These are phyloP conservation scores for Penicillium sp. DNA, from an alignment of 2,329 filamentous ascomycete genomes.

Conservation along the genomic window DNA sequence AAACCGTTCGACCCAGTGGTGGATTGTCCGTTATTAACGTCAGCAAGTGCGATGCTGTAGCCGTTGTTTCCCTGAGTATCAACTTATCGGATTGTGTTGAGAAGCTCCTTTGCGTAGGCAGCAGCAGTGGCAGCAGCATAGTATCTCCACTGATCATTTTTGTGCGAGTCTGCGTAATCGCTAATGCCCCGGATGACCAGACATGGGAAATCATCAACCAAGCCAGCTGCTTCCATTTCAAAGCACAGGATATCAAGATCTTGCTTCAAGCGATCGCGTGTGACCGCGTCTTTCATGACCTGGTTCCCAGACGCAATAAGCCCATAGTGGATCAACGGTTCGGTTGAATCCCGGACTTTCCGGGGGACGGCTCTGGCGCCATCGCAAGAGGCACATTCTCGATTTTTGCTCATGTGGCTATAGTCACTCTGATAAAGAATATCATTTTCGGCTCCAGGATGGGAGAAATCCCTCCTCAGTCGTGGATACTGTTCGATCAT, in stretches of 20 bases:
- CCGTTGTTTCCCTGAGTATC: no score
- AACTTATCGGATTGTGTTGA: background rate
- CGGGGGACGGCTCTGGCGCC: background rate
- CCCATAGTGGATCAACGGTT: constrained; percentile 2
- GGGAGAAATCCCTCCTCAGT: background rate
- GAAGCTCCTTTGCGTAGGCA: constrained; percentile 13
- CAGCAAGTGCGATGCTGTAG: no score
- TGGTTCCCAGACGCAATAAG: constrained; percentile 5
- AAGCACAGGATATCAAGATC: constrained; percentile 4
- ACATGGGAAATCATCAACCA: constrained; percentile 12
- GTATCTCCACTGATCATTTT: constrained; percentile 4
- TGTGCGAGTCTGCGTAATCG: constrained; percentile 11
- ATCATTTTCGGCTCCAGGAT: background rate
- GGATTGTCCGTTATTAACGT: no score
- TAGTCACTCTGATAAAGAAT: background rate
- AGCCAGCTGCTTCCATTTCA: constrained; percentile 15
- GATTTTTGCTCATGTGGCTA: background rate
- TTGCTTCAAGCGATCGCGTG: background rate
- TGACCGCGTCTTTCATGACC: constrained; percentile 2
- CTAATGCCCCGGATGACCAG: constrained; percentile 14
- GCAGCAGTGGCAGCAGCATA: constrained; percentile 9
- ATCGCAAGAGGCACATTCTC: background rate
- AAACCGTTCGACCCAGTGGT: no score
- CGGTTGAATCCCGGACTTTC: background rate
- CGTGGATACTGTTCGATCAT: constrained; percentile 7